phyloP scores from a whole-genome alignment of 768 basidiomycete genomes.

The Amanita thiersii region DNA sequence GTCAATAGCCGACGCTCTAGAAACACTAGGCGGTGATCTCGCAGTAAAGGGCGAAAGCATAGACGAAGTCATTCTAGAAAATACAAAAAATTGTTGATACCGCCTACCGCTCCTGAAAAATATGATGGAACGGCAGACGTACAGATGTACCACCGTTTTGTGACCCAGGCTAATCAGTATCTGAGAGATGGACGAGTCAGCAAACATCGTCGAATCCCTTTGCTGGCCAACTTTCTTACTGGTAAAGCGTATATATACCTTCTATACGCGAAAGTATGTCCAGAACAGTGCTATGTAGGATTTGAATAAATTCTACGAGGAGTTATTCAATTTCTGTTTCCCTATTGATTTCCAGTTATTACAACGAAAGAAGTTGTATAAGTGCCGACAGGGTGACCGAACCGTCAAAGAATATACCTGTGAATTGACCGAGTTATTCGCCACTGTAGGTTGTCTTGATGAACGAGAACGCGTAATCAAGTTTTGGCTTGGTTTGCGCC shows the following conservation, averaged over 20 bases:
- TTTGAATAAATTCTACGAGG: constrained; percentile 17
- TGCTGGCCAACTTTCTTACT: constrained; percentile 20
- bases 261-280: constrained; percentile 17
- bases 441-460: background rate
- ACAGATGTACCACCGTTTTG: constrained; percentile 8
- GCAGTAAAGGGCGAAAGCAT: no score
- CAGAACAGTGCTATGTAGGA: constrained; percentile 13
- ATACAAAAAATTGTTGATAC: no score
- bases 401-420: background rate
- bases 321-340: constrained; percentile 25
- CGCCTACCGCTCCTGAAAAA: constrained; percentile 10
- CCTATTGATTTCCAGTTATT: constrained; percentile 20
- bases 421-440: background rate
- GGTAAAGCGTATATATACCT: constrained; percentile 19
- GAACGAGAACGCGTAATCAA: background rate
- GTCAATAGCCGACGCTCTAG: no score
- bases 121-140: constrained; percentile 12
- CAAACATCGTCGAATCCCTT: constrained; percentile 11
- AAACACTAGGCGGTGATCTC: no score
- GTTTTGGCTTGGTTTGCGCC: background rate
- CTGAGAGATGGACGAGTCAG: constrained; percentile 14
- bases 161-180: constrained; percentile 12
- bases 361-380: constrained; percentile 16
- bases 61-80: no score
- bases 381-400: background rate